phyloP scores from a whole-genome alignment of 805 yeast species.

The Kuraishia capsulata region DNA sequence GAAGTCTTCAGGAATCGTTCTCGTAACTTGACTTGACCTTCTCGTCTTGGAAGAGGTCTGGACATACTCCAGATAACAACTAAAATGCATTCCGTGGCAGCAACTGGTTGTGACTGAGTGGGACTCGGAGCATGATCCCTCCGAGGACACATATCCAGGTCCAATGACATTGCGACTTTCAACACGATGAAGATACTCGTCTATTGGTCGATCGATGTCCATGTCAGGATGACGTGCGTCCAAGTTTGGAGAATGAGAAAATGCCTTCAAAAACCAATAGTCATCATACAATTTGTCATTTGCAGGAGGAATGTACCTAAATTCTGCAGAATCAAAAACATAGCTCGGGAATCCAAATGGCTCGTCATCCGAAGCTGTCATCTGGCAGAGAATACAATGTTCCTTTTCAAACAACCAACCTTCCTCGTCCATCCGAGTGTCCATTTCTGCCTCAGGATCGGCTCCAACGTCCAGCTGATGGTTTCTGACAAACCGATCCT shows the following conservation, averaged over 20 bases:
- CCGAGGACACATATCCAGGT: slow-evolving; percentile 52
- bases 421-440: neutral
- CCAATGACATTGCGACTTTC: slow-evolving; percentile 44
- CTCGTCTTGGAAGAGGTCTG: slow-evolving; percentile 39
- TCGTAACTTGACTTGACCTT: slow-evolving; percentile 59
- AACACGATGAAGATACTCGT: slow-evolving; percentile 23
- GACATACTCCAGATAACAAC: slow-evolving; percentile 62
- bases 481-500: slow-evolving; percentile 59
- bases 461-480: slow-evolving; percentile 35
- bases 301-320: slow-evolving; percentile 55
- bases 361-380: slow-evolving; percentile 52
- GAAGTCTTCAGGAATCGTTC: slow-evolving; percentile 71
- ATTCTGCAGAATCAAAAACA: slow-evolving; percentile 47
- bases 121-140: slow-evolving; percentile 25
- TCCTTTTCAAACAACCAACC: slow-evolving; percentile 66
- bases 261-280: slow-evolving; percentile 60
- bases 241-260: slow-evolving; percentile 38
- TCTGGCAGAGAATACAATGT: slow-evolving; percentile 76
- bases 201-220: slow-evolving; percentile 21
- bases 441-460: slow-evolving; percentile 22
- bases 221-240: slow-evolving; percentile 13
- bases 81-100: slow-evolving; percentile 89
- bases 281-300: slow-evolving; percentile 18
- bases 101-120: slow-evolving; percentile 61
- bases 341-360: slow-evolving; percentile 71